Evolutionary conservation across 1,284 basidiomycete genomes (phyloP).

Genomic region (Cutaneotrichosporon dermatis): DNA sequence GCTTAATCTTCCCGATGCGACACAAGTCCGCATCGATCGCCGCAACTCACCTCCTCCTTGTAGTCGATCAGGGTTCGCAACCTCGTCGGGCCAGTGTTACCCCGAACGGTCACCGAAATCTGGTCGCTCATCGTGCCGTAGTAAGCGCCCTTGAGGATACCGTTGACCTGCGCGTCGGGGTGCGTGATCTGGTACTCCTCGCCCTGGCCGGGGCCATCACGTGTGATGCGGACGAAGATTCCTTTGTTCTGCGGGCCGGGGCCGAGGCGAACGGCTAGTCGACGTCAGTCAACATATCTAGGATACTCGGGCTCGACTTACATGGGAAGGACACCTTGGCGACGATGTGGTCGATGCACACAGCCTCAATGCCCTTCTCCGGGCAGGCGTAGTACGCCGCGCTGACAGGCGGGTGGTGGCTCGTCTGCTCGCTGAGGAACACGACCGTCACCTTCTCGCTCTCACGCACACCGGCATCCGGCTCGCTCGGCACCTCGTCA

Average conservation of each 20-base stretch:
- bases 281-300: not conserved
- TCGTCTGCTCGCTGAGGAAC: conserved; percentile 78
- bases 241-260: conserved; percentile 84
- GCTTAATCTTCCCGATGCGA: too few species aligned
- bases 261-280: conserved; percentile 63
- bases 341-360: conserved; percentile 80
- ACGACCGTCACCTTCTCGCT: conserved; percentile 59
- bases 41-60: conserved; percentile 76
- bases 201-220: conserved; percentile 66
- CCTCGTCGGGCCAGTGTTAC: conserved; percentile 58
- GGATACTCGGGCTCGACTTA: conserved; percentile 24
- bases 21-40: not conserved
- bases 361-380: conserved; percentile 63
- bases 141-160: conserved; percentile 67
- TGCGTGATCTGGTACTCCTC: conserved; percentile 86
- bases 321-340: conserved; percentile 81
- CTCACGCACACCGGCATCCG: conserved; percentile 48
- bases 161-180: conserved; percentile 84
- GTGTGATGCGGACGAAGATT: conserved; percentile 71
- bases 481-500: conserved; percentile 39
- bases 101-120: conserved; percentile 75
- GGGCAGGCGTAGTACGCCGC: conserved; percentile 79
- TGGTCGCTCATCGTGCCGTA: conserved; percentile 68
- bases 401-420: conserved; percentile 93
- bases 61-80: conserved; percentile 85